Evolutionary conservation across 768 basidiomycete genomes (phyloP).

Genomic region (Lactifluus echinatus): DNA sequence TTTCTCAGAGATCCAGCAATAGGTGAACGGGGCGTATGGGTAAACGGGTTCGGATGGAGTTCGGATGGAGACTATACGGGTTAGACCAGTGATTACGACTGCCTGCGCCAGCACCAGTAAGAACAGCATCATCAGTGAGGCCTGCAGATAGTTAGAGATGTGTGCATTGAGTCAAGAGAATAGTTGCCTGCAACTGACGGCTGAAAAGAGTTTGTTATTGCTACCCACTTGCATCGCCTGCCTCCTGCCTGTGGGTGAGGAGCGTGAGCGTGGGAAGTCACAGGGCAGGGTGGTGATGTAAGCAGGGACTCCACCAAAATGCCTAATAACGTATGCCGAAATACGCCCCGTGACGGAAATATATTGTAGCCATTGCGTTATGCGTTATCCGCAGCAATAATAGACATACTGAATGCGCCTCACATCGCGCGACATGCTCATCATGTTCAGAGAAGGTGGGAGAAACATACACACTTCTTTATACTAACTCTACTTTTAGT

Average conservation of each 20-base stretch:
- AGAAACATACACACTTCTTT: neutral
- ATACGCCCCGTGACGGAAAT: too few species aligned
- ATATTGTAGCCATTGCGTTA: too few species aligned
- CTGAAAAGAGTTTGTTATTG: too few species aligned
- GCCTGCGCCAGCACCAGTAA: conserved; percentile 1
- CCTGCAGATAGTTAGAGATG: conserved; percentile 4
- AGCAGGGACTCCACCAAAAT: too few species aligned
- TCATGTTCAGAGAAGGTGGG: neutral
- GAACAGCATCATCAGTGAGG: neutral
- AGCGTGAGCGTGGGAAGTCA: too few species aligned
- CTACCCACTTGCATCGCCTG: too few species aligned
- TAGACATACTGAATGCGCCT: neutral
- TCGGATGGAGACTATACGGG: too few species aligned
- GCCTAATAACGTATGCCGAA: too few species aligned
- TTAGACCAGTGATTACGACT: conserved; percentile 16
- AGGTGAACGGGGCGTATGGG: conserved; percentile 3
- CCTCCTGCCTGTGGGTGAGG: too few species aligned
- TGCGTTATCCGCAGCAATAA: too few species aligned
- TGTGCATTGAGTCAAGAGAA: conserved; percentile 5
- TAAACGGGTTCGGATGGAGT: conserved; percentile 15
- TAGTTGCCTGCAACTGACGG: conserved; percentile 13
- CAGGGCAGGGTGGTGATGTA: too few species aligned
- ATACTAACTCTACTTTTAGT: neutral
- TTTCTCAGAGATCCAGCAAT: neutral
- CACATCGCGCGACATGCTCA: neutral